Conservation (phyloP, 2,329 filamentous ascomycete genomes). For the Zymoseptoria tritici region DNA sequence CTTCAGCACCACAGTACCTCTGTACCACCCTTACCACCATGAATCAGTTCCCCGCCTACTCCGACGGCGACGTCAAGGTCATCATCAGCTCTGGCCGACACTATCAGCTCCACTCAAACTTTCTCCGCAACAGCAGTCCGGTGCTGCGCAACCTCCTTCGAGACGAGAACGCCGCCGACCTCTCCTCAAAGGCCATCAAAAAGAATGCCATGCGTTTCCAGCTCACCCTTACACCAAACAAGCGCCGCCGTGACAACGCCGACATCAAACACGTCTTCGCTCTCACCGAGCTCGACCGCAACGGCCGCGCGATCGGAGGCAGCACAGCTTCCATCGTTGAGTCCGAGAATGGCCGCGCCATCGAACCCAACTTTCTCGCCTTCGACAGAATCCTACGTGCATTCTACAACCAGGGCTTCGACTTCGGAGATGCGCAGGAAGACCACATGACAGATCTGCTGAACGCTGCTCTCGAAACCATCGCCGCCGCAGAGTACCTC, state of each 20-base stretch:
- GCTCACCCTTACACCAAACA: constrained; percentile 17
- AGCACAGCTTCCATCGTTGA: not conserved
- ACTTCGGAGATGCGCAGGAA: constrained; percentile 34
- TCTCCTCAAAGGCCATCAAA: constrained; percentile 26
- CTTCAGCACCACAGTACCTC: not conserved
- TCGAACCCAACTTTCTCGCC: constrained; percentile 7
- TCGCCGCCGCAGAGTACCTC: constrained; percentile 42
- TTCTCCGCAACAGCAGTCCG: constrained; percentile 25
- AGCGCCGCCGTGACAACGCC: constrained; percentile 7
- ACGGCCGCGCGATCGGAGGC: constrained; percentile 17
- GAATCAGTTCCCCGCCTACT: constrained; percentile 30
- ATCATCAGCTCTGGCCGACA: constrained; percentile 29
- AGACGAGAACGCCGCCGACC: constrained; percentile 20
- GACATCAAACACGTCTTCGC: constrained; percentile 8
- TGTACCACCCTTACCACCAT: constrained; percentile 1
- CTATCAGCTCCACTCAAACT: constrained; percentile 34
- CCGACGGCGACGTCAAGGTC: constrained; percentile 35
- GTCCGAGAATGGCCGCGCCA: not conserved
- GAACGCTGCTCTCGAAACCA: constrained; percentile 34
- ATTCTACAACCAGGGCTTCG: constrained; percentile 39
- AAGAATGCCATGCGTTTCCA: constrained; percentile 17
- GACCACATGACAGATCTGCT: constrained; percentile 34
- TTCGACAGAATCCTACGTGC: constrained; percentile 41
- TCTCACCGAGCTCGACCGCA: constrained; percentile 13
- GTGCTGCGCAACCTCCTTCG: constrained; percentile 18